A percentile compares a stretch with the other conserved stretches of the same genome.
Conservation (phyloP, 805 yeast genomes). For the Candida awuae region DNA sequence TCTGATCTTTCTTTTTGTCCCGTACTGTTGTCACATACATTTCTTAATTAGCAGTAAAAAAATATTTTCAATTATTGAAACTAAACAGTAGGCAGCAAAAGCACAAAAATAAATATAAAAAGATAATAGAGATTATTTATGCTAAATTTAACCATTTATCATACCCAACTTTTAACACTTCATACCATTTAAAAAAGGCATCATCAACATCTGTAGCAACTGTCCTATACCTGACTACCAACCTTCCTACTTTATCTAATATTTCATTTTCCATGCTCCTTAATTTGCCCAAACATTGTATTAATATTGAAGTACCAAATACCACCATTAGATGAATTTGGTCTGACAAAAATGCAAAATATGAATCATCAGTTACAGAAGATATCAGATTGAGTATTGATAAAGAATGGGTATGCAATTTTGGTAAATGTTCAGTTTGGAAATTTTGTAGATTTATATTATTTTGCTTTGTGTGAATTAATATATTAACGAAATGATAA, state of each 20-base stretch:
- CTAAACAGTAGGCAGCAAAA: too few relatives aligned
- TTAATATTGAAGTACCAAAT: conserved; percentile 33
- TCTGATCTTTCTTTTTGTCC: conserved; percentile 10
- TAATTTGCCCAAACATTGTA: conserved; percentile 20
- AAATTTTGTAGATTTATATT: conserved; percentile 7
- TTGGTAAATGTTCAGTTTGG: conserved; percentile 12
- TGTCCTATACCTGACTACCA: conserved; percentile 6
- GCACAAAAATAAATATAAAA: too few relatives aligned
- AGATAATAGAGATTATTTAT: too few relatives aligned
- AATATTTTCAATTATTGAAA: too few relatives aligned
- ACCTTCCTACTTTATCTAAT: background rate
- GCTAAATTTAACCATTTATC: background rate
- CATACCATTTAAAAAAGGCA: conserved; percentile 10
- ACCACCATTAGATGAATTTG: conserved; percentile 52
- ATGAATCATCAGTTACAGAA: conserved; percentile 36
- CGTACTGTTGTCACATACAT: too few relatives aligned
- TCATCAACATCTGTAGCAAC: conserved; percentile 10
- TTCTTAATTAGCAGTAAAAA: too few relatives aligned
- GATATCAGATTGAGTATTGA: conserved; percentile 36
- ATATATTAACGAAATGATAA: conserved; percentile 51
- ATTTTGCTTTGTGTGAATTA: conserved; percentile 30
- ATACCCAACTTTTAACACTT: conserved; percentile 4
- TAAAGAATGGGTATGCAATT: conserved; percentile 34
- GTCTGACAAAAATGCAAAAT: conserved; percentile 65
- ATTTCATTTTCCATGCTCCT: conserved; percentile 1